A percentile compares a stretch with the other conserved stretches of the same genome.
phyloP scores from a whole-genome alignment of 305 asterid genomes.

The Fraxinus xanthoxyloides region DNA sequence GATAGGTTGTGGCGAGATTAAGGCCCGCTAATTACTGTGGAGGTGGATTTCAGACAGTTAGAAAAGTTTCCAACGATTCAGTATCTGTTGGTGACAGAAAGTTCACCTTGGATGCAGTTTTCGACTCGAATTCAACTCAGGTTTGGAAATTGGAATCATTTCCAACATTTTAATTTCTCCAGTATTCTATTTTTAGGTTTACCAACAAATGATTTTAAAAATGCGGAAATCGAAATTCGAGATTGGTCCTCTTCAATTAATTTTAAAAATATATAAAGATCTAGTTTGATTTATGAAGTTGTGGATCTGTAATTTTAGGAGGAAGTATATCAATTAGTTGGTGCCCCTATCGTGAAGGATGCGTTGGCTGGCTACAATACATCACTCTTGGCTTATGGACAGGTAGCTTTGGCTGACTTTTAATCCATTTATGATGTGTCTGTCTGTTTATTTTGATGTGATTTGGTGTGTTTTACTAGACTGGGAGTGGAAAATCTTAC shows the following conservation, averaged over 20 bases:
- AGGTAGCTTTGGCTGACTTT: slow-evolving; percentile 41
- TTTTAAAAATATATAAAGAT: neutral
- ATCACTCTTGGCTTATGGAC: slow-evolving; percentile 88
- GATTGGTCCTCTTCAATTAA: neutral
- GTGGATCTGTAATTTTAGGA: slow-evolving; percentile 45
- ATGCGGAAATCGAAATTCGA: neutral
- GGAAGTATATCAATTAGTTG: slow-evolving; percentile 69
- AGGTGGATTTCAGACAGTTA: slow-evolving; percentile 43
- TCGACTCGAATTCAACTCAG: slow-evolving; percentile 75
- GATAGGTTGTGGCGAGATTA: slow-evolving; percentile 77
- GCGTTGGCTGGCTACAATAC: slow-evolving; percentile 87
- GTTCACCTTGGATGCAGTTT: slow-evolving; percentile 66
- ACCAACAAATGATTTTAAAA: neutral
- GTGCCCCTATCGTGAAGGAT: slow-evolving; percentile 79
- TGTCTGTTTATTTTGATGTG: slow-evolving; percentile 2
- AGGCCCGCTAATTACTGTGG: slow-evolving; percentile 51
- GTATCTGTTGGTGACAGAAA: slow-evolving; percentile 57
- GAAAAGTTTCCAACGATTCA: slow-evolving; percentile 59
- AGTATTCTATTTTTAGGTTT: neutral
- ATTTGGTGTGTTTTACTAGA: slow-evolving; percentile 37
- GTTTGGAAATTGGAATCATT: slow-evolving; percentile 39
- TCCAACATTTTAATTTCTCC: neutral
- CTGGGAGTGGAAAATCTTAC: slow-evolving; percentile 90
- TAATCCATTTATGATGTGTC: neutral
- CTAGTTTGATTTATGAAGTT: slow-evolving; percentile 5